These are phyloP conservation scores for Pelargonium australe DNA, from an alignment of 441 rosid species.

Conservation along the genomic window DNA sequence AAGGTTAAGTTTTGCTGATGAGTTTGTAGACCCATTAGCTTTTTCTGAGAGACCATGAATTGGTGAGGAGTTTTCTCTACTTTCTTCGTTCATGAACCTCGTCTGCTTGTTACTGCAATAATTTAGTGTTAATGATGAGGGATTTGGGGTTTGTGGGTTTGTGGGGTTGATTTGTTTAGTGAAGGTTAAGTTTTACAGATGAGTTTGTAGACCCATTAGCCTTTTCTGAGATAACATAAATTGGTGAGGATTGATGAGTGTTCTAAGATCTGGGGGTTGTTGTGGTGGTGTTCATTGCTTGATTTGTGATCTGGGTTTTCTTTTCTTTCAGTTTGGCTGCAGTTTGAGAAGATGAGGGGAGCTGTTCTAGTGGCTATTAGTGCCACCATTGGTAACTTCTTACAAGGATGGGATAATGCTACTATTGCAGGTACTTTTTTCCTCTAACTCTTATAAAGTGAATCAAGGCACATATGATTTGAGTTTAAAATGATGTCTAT, in stretches of 20 bases:
- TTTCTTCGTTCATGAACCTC: not conserved
- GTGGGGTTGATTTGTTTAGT: slow-evolving; percentile 5
- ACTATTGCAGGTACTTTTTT: slow-evolving; percentile 64
- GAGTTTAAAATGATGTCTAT: not conserved
- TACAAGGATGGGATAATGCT: slow-evolving; percentile 88
- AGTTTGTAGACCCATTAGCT: not conserved
- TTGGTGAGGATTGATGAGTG: slow-evolving; percentile 1
- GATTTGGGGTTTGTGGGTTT: not conserved
- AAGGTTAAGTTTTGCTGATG: not conserved
- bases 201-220: not conserved
- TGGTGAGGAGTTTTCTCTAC: not conserved
- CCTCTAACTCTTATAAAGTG: not conserved
- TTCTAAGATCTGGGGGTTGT: slow-evolving; percentile 22
- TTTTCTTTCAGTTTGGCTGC: slow-evolving; percentile 23
- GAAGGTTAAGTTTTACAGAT: not conserved
- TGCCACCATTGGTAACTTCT: slow-evolving; percentile 65
- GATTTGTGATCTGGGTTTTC: slow-evolving; percentile 19
- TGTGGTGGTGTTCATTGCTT: slow-evolving; percentile 12
- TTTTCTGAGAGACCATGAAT: not conserved
- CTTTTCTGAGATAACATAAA: not conserved
- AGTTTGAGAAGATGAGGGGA: slow-evolving; percentile 45
- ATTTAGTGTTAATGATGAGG: slow-evolving; percentile 1
- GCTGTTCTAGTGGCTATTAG: slow-evolving; percentile 66
- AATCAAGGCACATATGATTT: not conserved
- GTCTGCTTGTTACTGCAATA: not conserved